These are phyloP conservation scores for Exutisphaerella laricina DNA, from an alignment of 2,329 filamentous ascomycete genomes.

Conservation along the genomic window DNA sequence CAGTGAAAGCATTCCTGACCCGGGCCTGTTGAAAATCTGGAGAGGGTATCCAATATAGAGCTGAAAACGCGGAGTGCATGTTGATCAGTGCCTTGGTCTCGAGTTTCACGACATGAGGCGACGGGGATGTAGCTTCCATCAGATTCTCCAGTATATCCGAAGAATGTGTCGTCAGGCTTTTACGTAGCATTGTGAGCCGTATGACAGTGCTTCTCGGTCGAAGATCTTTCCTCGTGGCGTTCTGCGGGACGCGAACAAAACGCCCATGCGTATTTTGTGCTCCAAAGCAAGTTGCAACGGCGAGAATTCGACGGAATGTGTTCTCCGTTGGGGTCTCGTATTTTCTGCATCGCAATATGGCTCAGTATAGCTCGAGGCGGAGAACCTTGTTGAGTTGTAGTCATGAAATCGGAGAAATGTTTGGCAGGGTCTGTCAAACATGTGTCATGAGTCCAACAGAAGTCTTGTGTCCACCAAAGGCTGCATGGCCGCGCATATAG, in stretches of 20 bases:
- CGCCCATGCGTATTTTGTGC: neutral
- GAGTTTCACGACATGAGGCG: slow-evolving; percentile 7
- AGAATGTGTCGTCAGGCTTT: neutral
- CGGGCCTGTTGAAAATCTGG: slow-evolving; percentile 2
- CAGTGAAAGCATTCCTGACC: slow-evolving; percentile 1
- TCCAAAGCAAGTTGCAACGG: neutral
- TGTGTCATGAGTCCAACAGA: neutral
- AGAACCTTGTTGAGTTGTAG: neutral
- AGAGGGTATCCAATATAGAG: neutral
- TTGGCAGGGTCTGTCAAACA: neutral
- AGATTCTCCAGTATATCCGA: neutral
- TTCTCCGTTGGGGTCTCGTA: slow-evolving; percentile 1
- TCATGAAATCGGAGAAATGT: slow-evolving; percentile 1
- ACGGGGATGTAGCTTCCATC: slow-evolving; percentile 5
- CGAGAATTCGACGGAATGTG: neutral
- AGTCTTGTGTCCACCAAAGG: neutral
- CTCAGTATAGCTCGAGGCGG: neutral
- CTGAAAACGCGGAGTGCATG: slow-evolving; percentile 7
- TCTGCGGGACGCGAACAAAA: neutral
- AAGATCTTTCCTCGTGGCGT: neutral
- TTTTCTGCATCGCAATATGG: slow-evolving; percentile 1
- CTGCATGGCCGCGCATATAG: neutral
- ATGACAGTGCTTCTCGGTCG: neutral
- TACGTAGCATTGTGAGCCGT: neutral
- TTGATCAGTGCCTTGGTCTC: slow-evolving; percentile 3